phyloP scores from a whole-genome alignment of 345 rosid genomes.

The Linum lewisii region DNA sequence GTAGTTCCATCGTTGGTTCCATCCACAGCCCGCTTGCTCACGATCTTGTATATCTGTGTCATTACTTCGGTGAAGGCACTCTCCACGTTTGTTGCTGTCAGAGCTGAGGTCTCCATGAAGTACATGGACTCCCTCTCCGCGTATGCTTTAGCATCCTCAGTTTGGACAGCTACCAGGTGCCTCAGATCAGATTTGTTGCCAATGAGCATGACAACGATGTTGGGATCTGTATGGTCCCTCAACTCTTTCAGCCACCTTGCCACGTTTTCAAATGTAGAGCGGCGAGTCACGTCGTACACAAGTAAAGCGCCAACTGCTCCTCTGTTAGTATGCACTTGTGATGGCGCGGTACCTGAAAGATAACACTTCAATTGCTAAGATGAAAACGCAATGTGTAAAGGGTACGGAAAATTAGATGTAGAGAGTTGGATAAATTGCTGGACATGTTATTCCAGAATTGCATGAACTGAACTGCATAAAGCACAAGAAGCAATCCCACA shows the following conservation, averaged over 20 bases:
- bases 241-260: slow-evolving; percentile 14
- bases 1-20: not conserved
- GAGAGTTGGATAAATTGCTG: not conserved
- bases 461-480: not conserved
- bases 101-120: slow-evolving; percentile 13
- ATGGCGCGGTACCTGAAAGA: slow-evolving; percentile 9
- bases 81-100: slow-evolving; percentile 12
- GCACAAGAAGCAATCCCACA: not conserved
- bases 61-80: slow-evolving; percentile 5
- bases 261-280: slow-evolving; percentile 6
- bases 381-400: no score
- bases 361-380: not conserved
- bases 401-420: no score
- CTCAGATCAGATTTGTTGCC: slow-evolving; percentile 12
- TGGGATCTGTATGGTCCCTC: slow-evolving; percentile 8
- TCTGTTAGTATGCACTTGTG: slow-evolving; percentile 14
- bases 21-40: not conserved
- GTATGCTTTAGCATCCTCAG: slow-evolving; percentile 12
- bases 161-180: slow-evolving; percentile 4
- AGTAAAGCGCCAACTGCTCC: slow-evolving; percentile 13
- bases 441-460: not conserved
- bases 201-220: slow-evolving; percentile 11
- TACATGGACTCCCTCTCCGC: slow-evolving; percentile 10
- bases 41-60: not conserved
- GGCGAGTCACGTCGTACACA: slow-evolving; percentile 10